Percentiles rank a stretch among this genome's conserved stretches.
phyloP scores from a whole-genome alignment of 768 basidiomycete genomes.

The Kwoniella sp. region DNA sequence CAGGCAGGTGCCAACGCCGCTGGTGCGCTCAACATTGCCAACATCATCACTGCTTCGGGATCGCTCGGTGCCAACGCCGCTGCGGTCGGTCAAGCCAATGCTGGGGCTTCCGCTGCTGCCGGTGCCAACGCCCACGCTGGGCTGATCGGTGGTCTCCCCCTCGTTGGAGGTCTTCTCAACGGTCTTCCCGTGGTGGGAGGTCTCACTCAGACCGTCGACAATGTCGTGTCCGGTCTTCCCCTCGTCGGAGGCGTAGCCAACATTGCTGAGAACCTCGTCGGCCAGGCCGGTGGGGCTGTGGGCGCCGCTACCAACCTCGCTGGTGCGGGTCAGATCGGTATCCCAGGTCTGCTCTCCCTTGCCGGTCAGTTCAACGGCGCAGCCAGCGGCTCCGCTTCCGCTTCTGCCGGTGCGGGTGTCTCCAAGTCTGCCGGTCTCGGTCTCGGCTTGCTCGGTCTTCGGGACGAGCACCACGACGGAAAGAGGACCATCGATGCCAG shows the following conservation, averaged over 20 bases:
- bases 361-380: conserved; percentile 3
- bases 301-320: conserved; percentile 7
- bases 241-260: conserved; percentile 8
- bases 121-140: conserved; percentile 1
- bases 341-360: conserved; percentile 8
- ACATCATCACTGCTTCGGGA: conserved; percentile 10
- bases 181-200: conserved; percentile 12
- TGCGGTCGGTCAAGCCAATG: conserved; percentile 4
- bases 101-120: background rate
- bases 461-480: no score
- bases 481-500: conserved; percentile 1
- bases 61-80: conserved; percentile 7
- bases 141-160: conserved; percentile 1
- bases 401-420: background rate
- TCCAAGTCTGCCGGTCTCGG: background rate
- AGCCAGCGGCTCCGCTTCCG: conserved; percentile 5
- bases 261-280: conserved; percentile 1
- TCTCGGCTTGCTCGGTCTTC: conserved; percentile 2
- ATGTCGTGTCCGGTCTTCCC: conserved; percentile 1
- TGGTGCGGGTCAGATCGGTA: background rate
- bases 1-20: no score
- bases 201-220: conserved; percentile 7
- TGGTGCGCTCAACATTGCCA: conserved; percentile 13
- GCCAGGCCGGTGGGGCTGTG: conserved; percentile 3
- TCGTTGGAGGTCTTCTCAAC: conserved; percentile 8